Evolutionary conservation across 2,329 filamentous ascomycete genomes (phyloP).

Genomic region (Rhynchosporium graminicola): DNA sequence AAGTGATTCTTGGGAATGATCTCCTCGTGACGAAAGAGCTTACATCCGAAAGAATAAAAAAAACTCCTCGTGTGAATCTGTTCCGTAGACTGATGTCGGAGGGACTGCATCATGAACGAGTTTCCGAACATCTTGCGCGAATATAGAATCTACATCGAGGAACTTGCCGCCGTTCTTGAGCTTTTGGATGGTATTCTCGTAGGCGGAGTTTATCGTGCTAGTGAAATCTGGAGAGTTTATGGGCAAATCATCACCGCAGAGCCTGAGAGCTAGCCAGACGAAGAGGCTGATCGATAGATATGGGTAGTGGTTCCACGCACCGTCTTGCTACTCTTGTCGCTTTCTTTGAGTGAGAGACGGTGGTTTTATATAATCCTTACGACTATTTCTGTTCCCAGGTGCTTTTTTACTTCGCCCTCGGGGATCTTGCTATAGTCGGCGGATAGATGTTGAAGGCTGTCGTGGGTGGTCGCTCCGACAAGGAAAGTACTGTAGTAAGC

Average conservation of each 20-base stretch:
- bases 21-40: conserved; percentile 43
- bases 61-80: conserved; percentile 40
- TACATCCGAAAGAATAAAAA: conserved; percentile 41
- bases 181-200: conserved; percentile 22
- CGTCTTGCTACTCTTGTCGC: conserved; percentile 21
- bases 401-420: conserved; percentile 20
- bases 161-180: conserved; percentile 28
- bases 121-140: conserved; percentile 44
- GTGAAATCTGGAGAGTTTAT: conserved; percentile 8
- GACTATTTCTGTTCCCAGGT: conserved; percentile 18
- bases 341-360: not conserved
- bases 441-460: conserved; percentile 16
- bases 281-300: conserved; percentile 34
- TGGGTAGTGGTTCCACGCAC: conserved; percentile 29
- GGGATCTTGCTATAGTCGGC: conserved; percentile 28
- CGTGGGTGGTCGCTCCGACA: conserved; percentile 1
- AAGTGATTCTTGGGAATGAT: conserved; percentile 37
- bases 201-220: not conserved
- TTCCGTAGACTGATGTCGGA: conserved; percentile 37
- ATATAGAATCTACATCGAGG: conserved; percentile 45
- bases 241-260: conserved; percentile 14
- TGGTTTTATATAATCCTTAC: conserved; percentile 15
- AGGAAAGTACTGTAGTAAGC: not conserved
- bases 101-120: conserved; percentile 43
- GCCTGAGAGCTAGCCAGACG: conserved; percentile 28